Evolutionary conservation across 1,284 basidiomycete genomes (phyloP), one percentile per base, ranked within the genome.

Genomic region (Ganoderma boninense): DNA sequence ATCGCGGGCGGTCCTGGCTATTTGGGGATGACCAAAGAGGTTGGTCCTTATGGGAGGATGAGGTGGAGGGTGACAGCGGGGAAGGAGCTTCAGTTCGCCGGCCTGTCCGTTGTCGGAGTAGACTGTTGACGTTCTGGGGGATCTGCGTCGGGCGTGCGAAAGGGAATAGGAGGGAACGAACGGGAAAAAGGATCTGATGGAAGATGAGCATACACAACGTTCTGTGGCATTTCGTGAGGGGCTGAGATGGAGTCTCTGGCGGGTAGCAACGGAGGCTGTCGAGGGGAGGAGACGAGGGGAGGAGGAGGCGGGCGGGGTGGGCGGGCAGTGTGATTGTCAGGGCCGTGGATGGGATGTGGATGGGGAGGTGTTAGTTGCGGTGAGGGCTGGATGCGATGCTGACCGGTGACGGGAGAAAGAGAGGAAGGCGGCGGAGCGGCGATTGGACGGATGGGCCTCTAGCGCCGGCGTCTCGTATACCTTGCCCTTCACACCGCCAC

Each of bases 391-490:
- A 54, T 54, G 49, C 49, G 49, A 54, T 54, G 35, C 32, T 35
- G 32, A 40, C 57, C 8, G 49, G 32, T 4, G 38, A 60, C 32
- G 57, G 32, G 10, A 32, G 54, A 57, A 32, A 29, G 29, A 18
- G 16, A 13, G 13, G 57, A 38, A 13, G 57, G n/a, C 16, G 35
- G 35, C 57, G 38, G 57, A n/a, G 32, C 35, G 35, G 57, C 11
- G 57, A 38, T 38, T 40, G 57, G 57, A 38, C 57, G 38, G 57
- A 67, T 69, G 60, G 64, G 62, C 60, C 57, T 49, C 49, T 54
- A 61, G 65, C 73, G 73, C 72, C 68, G 52, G 63, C 26, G 42
- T 40, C 38, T 52, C 49, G 68, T 73, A 73, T 73, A 73, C 49
- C 40, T 57, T 57, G 54, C 16, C 54, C 11, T 54, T 40, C 56